A percentile compares a stretch with the other conserved stretches of the same genome.
These are phyloP conservation scores for Crucihimalaya himalaica DNA, from an alignment of 345 rosid species.

Conservation along the genomic window DNA sequence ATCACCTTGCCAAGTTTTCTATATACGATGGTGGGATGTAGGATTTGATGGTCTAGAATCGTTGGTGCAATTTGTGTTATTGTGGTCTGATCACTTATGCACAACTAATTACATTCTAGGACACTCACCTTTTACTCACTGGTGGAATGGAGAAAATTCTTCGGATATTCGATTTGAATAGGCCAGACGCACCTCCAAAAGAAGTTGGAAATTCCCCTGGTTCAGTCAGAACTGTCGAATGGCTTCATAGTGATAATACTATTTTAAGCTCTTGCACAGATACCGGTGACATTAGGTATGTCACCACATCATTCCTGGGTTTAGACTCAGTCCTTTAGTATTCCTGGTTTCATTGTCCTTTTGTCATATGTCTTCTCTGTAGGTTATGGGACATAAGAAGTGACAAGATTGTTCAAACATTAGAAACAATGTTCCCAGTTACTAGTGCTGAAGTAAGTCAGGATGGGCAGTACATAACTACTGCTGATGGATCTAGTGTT, in stretches of 20 bases:
- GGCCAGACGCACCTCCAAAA: slow-evolving; percentile 84
- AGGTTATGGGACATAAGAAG: slow-evolving; percentile 96
- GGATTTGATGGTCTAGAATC: slow-evolving; percentile 3
- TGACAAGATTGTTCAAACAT: slow-evolving; percentile 76
- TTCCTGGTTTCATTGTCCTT: slow-evolving; percentile 3
- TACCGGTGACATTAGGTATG: slow-evolving; percentile 86
- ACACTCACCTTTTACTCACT: slow-evolving; percentile 81
- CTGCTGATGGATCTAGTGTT: slow-evolving; percentile 89
- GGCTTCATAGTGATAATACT: slow-evolving; percentile 98
- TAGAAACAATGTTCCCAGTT: slow-evolving; percentile 82
- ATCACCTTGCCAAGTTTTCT: background rate
- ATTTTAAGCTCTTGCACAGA: slow-evolving; percentile 90
- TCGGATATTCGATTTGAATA: slow-evolving; percentile 84
- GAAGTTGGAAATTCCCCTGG: slow-evolving; percentile 88
- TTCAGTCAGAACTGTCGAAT: slow-evolving; percentile 81
- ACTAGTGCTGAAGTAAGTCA: slow-evolving; percentile 96
- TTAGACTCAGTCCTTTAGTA: background rate
- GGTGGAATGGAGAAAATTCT: slow-evolving; percentile 93
- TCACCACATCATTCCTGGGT: slow-evolving; percentile 2
- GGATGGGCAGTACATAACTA: slow-evolving; percentile 91
- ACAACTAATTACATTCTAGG: slow-evolving; percentile 47
- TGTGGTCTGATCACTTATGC: slow-evolving; percentile 6
- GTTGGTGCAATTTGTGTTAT: background rate
- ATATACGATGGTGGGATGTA: slow-evolving; percentile 3
- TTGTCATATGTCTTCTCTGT: slow-evolving; percentile 1